Base-by-base conservation (phyloP, 441 rosid genomes). In the Sinapis alba region DNA sequence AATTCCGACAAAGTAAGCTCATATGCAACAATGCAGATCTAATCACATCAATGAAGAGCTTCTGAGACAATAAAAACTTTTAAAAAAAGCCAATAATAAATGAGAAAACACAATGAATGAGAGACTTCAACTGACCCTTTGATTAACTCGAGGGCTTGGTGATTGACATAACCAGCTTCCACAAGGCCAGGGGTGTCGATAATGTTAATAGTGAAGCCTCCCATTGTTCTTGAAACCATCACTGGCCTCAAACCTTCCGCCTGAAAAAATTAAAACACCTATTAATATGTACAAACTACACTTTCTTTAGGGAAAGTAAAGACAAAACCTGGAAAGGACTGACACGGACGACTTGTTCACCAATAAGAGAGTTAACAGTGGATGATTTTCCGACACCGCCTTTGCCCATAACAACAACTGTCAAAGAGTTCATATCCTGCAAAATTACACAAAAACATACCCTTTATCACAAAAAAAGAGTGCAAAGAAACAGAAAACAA, bases 381-480 rank as follows among this genome's bases (percentile, higher is more conserved):
- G 99, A 95, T 50, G 98, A 95, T 79, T 95, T 95, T 21, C 99
- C 99, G n/a, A 93, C 93, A 54, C 99, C 99, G 2, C 97, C 96
- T 82, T 95, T 95, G 38, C 97, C 99, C 90, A 95, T 54, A 66
- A 95, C 99, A 82, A 95, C 92, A 69, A 95, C 85, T 72, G 96
- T 95, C 89, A 95, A 79, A 63, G 87, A 82, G 76, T 78, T 81
- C 63, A 89, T 89, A 72, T 93, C 85, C 98, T n/a, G n/a, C n/a
- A n/a, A 26, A 6, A 28, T 26, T 26, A 26, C 28, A 26, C 28
- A 26, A 26, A n/a, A n/a, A n/a, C n/a, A n/a, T n/a, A n/a, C n/a
- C 28, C 28, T 5, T 26, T 26, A 3, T 26, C 28, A 2, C 28
- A 26, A 26, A 26, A n/a, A n/a, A n/a, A n/a, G 28, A 26, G 28